These are phyloP conservation scores for Fusarium nodosum DNA, from an alignment of 2,329 filamentous ascomycete genomes.

Conservation along the genomic window DNA sequence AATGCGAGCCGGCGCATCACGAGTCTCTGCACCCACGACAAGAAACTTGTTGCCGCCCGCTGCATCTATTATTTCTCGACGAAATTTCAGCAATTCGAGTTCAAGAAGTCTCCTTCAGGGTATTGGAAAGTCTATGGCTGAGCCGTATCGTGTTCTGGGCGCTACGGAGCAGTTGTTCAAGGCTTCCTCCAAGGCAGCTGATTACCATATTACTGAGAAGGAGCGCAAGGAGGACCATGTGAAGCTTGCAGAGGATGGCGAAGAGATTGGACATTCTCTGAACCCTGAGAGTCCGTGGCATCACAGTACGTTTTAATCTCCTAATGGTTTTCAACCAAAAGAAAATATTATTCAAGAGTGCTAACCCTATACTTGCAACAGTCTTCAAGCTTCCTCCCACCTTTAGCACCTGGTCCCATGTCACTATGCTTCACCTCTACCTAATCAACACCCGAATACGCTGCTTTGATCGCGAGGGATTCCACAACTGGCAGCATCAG, in stretches of 20 bases:
- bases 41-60: constrained; percentile 39
- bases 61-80: constrained; percentile 35
- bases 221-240: constrained; percentile 75
- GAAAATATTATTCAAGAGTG: too few relatives aligned
- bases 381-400: constrained; percentile 85
- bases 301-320: constrained; percentile 67
- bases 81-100: constrained; percentile 57
- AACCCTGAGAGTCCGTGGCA: constrained; percentile 73
- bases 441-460: constrained; percentile 86
- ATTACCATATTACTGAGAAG: constrained; percentile 80
- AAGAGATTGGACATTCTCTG: constrained; percentile 76
- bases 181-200: constrained; percentile 77
- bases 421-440: constrained; percentile 97
- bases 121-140: constrained; percentile 53
- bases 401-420: constrained; percentile 95
- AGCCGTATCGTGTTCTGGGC: constrained; percentile 81
- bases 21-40: constrained; percentile 44
- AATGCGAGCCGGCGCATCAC: constrained; percentile 50
- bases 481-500: constrained; percentile 86
- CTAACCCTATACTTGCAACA: constrained; percentile 55
- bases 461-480: constrained; percentile 77
- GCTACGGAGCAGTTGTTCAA: constrained; percentile 84
- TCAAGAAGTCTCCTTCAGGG: constrained; percentile 53
- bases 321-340: neutral
- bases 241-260: constrained; percentile 79